Evolutionary conservation across 2,329 filamentous ascomycete species (phyloP).

Genomic region (Helicocarpus griseus): DNA sequence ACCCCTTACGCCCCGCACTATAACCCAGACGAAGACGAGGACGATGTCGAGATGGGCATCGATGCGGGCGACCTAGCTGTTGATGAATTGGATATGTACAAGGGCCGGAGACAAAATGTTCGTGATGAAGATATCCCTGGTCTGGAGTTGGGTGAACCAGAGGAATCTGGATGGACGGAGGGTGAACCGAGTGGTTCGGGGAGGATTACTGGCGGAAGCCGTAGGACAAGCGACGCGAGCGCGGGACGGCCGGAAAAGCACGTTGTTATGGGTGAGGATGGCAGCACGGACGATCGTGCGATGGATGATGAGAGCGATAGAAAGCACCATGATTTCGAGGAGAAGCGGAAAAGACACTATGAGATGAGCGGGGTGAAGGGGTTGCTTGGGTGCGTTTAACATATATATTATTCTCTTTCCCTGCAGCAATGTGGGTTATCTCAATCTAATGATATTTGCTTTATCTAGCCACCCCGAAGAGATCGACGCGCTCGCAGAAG

Average conservation of each 20-base stretch:
- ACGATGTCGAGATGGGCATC: slow-evolving; percentile 37
- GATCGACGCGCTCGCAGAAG: slow-evolving; percentile 51
- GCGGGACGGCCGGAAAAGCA: slow-evolving; percentile 53
- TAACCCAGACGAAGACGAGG: slow-evolving; percentile 78
- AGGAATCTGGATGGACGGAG: slow-evolving; percentile 46
- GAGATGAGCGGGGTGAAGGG: slow-evolving; percentile 95
- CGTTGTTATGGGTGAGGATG: slow-evolving; percentile 61
- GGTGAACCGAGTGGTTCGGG: slow-evolving; percentile 21
- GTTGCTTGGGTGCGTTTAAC: slow-evolving; percentile 58
- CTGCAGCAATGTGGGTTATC: not conserved
- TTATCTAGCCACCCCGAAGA: slow-evolving; percentile 50
- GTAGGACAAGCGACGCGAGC: slow-evolving; percentile 30
- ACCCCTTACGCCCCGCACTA: slow-evolving; percentile 92
- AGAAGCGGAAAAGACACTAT: slow-evolving; percentile 90
- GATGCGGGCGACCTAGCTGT: slow-evolving; percentile 63
- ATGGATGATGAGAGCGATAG: slow-evolving; percentile 47
- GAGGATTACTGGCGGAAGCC: slow-evolving; percentile 35
- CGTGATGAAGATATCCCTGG: slow-evolving; percentile 78
- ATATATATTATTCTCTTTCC: not conserved
- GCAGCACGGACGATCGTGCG: slow-evolving; percentile 25
- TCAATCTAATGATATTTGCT: not conserved
- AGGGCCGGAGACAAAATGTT: slow-evolving; percentile 32
- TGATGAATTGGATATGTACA: slow-evolving; percentile 54
- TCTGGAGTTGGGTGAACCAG: slow-evolving; percentile 84
- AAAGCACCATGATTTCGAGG: slow-evolving; percentile 87